A percentile compares a stretch with the other conserved stretches of the same genome.
These are phyloP conservation scores for Rhizodiscina lignyota DNA, from an alignment of 495 filamentous ascomycete species.

Conservation along the genomic window DNA sequence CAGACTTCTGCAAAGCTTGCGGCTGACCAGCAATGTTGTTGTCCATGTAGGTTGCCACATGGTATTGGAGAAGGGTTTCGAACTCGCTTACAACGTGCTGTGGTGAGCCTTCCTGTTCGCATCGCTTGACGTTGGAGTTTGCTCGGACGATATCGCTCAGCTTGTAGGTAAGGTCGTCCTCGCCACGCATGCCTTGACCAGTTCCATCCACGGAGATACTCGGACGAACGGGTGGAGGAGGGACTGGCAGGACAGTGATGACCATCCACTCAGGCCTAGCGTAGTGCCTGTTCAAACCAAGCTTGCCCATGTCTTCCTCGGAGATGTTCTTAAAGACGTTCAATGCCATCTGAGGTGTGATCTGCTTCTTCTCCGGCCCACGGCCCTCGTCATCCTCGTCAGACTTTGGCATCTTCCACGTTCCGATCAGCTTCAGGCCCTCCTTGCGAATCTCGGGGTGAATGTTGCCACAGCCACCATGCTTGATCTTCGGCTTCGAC, in stretches of 20 bases:
- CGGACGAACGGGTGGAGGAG: slow-evolving; percentile 85
- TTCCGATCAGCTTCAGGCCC: slow-evolving; percentile 67
- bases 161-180: slow-evolving; percentile 98
- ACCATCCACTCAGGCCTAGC: slow-evolving; percentile 98
- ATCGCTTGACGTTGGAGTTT: slow-evolving; percentile 81
- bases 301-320: slow-evolving; percentile 59
- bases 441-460: slow-evolving; percentile 76
- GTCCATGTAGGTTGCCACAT: slow-evolving; percentile 98
- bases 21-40: slow-evolving; percentile 96
- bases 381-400: slow-evolving; percentile 46
- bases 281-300: slow-evolving; percentile 85
- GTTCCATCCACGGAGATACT: slow-evolving; percentile 91
- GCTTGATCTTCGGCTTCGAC: slow-evolving; percentile 31
- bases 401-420: slow-evolving; percentile 61
- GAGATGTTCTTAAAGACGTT: slow-evolving; percentile 74
- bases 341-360: slow-evolving; percentile 70
- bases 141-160: slow-evolving; percentile 95
- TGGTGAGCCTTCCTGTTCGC: slow-evolving; percentile 75
- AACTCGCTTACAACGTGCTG: slow-evolving; percentile 81
- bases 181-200: slow-evolving; percentile 70
- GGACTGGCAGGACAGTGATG: slow-evolving; percentile 84
- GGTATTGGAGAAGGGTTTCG: slow-evolving; percentile 84
- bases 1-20: slow-evolving; percentile 90
- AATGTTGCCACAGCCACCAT: slow-evolving; percentile 85
- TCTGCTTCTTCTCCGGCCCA: slow-evolving; percentile 64